Evolutionary conservation across 2,329 filamentous ascomycete genomes (phyloP), one percentile per base, ranked within the genome.

Genomic region (Alternaria solani): DNA sequence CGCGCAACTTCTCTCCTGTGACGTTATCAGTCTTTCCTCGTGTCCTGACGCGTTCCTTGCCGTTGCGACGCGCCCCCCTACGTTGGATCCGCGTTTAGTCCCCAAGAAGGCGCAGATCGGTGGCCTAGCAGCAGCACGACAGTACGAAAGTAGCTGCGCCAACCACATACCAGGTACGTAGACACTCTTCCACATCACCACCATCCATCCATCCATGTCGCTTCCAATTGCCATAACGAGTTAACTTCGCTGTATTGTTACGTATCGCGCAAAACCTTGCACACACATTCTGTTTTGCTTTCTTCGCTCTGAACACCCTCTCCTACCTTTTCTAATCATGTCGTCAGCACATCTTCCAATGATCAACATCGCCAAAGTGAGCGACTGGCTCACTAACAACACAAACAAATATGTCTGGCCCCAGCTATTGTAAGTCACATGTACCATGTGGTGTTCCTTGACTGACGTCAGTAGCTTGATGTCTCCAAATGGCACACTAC

Each of bases 401-500:
- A 78, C 77, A 56, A 79, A 82, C 61, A 73, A 78, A 41, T 73
- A 78, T 44, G 75, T 83, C 11, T 82, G 80, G 67, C 79, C 79
- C 26, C 77, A 78, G 36, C 81, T 81, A 70, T 81, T 79, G 78
- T 80, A 67, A 69, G 78, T 75, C 34, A 9, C n/a, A 38, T 23
- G 25, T 44, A 42, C 18, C n/a, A 20, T 11, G 14, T 18, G 12
- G 6, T 48, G 12, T 42, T 38, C 11, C 16, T 25, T 36, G n/a
- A 44, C 64, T 71, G 39, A 71, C 44, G 7, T 16, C 44, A 47
- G 14, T 55, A 82, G 80, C 62, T 71, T 84, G 55, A 85, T 84
- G 80, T 84, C 82, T 30, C 81, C 81, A 23, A 84, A 83, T 65
- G 83, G 82, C 62, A 84, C 81, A 2, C 70, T 85, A 20, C 74